A percentile compares a stretch with the other conserved stretches of the same genome.
Conservation (phyloP, 129 eudicot species). For the sunflower (Helianthus annuus) region DNA sequence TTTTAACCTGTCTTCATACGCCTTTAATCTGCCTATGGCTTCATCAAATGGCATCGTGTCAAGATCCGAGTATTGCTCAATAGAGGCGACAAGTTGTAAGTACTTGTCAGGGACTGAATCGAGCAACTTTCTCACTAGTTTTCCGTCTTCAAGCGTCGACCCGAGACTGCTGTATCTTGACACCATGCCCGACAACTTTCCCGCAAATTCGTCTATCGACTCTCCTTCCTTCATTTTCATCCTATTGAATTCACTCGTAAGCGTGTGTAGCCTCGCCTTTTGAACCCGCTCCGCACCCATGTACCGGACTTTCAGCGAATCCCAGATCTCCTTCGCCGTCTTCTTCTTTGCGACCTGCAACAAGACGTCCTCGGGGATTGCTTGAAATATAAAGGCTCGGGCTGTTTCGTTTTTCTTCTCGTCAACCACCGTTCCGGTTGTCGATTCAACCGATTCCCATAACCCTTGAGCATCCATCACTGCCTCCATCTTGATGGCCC, state of each 20-base stretch:
- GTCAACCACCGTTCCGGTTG: not conserved
- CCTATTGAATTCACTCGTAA: not conserved
- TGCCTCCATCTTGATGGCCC: too few species aligned
- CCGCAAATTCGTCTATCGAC: too few species aligned
- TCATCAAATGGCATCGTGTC: not conserved
- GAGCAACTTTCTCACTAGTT: not conserved
- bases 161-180: too few species aligned
- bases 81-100: not conserved
- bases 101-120: not conserved
- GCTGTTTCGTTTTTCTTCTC: not conserved
- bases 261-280: not conserved
- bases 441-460: not conserved
- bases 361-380: not conserved
- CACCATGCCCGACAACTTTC: too few species aligned
- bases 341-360: not conserved
- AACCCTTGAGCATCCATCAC: not conserved
- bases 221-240: too few species aligned
- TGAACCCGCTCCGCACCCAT: not conserved
- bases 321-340: too few species aligned
- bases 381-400: not conserved
- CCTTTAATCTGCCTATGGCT: not conserved
- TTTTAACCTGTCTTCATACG: not conserved
- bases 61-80: too few species aligned
- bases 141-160: not conserved
- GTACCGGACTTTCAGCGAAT: not conserved